These are phyloP conservation scores for Phaffomyces thermotolerans DNA, from an alignment of 805 yeast species.

Conservation along the genomic window DNA sequence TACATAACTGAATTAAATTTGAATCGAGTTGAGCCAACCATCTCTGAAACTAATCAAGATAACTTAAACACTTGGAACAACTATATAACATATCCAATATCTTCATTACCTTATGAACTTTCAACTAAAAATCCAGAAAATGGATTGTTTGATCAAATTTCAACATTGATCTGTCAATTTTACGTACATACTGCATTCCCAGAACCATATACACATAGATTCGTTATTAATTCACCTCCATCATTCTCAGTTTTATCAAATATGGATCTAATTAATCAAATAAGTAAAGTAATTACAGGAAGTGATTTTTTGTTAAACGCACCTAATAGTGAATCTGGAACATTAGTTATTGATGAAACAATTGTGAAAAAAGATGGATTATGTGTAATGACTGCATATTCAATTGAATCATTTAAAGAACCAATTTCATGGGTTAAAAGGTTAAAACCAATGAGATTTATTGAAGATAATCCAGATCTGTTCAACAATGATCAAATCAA, in stretches of 20 bases:
- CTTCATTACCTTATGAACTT: neutral
- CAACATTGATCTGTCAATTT: neutral
- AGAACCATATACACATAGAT: neutral
- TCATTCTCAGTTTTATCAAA: neutral
- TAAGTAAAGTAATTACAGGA: neutral
- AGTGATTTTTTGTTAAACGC: neutral
- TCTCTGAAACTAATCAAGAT: neutral
- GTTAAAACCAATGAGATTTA: conserved; percentile 3
- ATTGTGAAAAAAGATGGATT: no score
- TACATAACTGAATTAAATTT: conserved; percentile 1
- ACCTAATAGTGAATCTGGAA: neutral
- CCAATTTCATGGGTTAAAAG: conserved; percentile 4
- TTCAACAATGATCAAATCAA: neutral
- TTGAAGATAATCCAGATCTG: neutral
- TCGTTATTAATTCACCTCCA: conserved; percentile 1
- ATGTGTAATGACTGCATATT: neutral
- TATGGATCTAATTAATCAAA: neutral
- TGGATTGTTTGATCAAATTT: neutral
- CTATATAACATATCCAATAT: conserved; percentile 10
- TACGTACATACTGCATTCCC: neutral
- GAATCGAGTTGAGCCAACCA: neutral
- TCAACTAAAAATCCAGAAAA: neutral
- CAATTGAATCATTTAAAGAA: neutral
- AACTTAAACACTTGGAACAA: conserved; percentile 12
- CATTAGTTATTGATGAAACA: no score